These are phyloP conservation scores for Calonectria pauciramosa DNA, from an alignment of 2,329 filamentous ascomycete genomes.

Conservation along the genomic window DNA sequence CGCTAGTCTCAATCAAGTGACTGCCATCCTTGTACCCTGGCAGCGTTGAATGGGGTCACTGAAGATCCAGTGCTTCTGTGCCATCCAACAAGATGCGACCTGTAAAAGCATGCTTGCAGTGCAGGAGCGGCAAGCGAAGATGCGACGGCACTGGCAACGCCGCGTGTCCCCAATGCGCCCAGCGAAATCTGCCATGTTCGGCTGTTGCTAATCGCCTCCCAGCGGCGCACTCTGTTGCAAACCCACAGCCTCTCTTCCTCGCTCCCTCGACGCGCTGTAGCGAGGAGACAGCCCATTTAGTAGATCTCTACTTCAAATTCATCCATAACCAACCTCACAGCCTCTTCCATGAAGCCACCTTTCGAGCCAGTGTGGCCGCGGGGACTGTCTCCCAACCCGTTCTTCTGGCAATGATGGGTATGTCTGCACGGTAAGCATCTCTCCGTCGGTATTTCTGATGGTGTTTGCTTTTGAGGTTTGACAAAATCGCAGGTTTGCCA, in stretches of 20 bases:
- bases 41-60: not conserved
- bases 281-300: constrained; percentile 27
- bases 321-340: constrained; percentile 43
- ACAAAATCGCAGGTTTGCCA: constrained; percentile 24
- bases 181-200: constrained; percentile 33
- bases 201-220: not conserved
- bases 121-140: constrained; percentile 36
- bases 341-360: constrained; percentile 37
- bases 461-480: not conserved
- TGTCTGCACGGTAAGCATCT: constrained; percentile 38
- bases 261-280: not conserved
- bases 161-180: constrained; percentile 31
- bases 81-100: constrained; percentile 32
- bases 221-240: not conserved
- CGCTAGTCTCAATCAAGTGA: not conserved
- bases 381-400: constrained; percentile 30
- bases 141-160: constrained; percentile 25
- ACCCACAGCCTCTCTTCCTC: not conserved
- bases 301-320: constrained; percentile 39
- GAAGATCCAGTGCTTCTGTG: not conserved
- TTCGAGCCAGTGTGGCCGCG: constrained; percentile 28
- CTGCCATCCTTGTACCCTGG: not conserved
- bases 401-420: constrained; percentile 38
- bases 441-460: too few relatives aligned
- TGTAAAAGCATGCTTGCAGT: constrained; percentile 35